These are phyloP conservation scores for Claviceps sp. DNA, from an alignment of 2,329 filamentous ascomycete genomes.

Conservation along the genomic window DNA sequence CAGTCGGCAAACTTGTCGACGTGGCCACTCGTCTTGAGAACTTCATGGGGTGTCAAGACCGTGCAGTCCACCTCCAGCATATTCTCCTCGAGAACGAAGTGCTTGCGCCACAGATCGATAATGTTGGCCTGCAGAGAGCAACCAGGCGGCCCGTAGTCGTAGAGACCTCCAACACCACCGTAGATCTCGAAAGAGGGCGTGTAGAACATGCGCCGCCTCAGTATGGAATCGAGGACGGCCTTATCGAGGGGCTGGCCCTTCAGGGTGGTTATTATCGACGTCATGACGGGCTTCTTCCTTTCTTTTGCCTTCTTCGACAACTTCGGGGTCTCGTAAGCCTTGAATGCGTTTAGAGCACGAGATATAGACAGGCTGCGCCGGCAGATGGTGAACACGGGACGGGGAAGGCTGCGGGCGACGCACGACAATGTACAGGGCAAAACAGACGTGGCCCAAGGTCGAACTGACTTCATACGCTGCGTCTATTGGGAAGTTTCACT, in stretches of 20 bases:
- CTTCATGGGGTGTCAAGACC: slow-evolving; percentile 81
- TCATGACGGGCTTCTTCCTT: slow-evolving; percentile 24
- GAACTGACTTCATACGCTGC: slow-evolving; percentile 17
- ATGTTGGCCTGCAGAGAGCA: slow-evolving; percentile 79
- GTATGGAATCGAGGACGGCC: slow-evolving; percentile 65
- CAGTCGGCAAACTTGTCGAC: slow-evolving; percentile 97
- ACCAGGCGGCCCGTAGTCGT: slow-evolving; percentile 85
- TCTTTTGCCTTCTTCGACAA: slow-evolving; percentile 5
- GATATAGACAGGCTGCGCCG: slow-evolving; percentile 17
- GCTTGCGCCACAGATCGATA: slow-evolving; percentile 79
- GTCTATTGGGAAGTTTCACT: slow-evolving; percentile 5
- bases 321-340: slow-evolving; percentile 16
- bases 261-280: slow-evolving; percentile 54
- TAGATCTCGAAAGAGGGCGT: slow-evolving; percentile 95
- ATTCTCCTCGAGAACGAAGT: slow-evolving; percentile 84
- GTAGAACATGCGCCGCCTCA: slow-evolving; percentile 84
- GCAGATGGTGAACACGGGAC: slow-evolving; percentile 10
- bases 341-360: slow-evolving; percentile 17
- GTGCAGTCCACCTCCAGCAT: slow-evolving; percentile 95
- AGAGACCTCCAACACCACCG: slow-evolving; percentile 75
- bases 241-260: slow-evolving; percentile 86
- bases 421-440: slow-evolving; percentile 4
- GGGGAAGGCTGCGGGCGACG: slow-evolving; percentile 5
- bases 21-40: slow-evolving; percentile 91
- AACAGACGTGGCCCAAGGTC: slow-evolving; percentile 6